Conservation (phyloP, 106 monocot genomes). For the Hemerocallis citrina region DNA sequence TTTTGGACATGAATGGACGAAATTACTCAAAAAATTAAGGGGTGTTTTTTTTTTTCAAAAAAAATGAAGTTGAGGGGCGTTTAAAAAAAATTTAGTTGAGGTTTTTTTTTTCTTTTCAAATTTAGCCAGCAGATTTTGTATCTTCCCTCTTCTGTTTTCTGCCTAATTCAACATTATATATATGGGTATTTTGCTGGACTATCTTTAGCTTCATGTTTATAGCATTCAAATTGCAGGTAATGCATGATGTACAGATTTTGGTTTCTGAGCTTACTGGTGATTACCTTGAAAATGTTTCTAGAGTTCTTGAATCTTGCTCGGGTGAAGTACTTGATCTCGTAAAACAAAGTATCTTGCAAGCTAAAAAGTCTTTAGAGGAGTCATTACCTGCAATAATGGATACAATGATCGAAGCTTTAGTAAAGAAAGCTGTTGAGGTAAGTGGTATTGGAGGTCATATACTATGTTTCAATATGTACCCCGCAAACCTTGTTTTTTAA, state of each 20-base stretch:
- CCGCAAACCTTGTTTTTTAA: too few relatives aligned
- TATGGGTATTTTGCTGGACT: neutral
- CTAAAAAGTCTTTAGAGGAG: constrained; percentile 35
- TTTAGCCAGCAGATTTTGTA: neutral
- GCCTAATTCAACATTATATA: too few relatives aligned
- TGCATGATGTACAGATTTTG: constrained; percentile 59
- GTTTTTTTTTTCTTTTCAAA: neutral
- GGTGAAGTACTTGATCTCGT: constrained; percentile 48
- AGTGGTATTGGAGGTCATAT: neutral
- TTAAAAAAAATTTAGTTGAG: too few relatives aligned
- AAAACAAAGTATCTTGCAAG: constrained; percentile 57
- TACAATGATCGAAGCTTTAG: constrained; percentile 56
- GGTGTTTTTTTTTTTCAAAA: neutral
- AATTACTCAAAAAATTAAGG: neutral
- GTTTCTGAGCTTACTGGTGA: constrained; percentile 18
- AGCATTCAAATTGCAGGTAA: constrained; percentile 35
- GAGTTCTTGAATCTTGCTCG: constrained; percentile 55
- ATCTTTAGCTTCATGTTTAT: neutral
- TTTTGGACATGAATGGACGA: neutral
- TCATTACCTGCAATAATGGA: constrained; percentile 46
- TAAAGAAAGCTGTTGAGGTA: constrained; percentile 80
- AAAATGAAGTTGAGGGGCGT: too few relatives aligned
- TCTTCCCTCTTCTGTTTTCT: neutral
- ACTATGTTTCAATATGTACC: neutral
- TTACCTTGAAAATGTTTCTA: constrained; percentile 39